Evolutionary conservation across 805 yeast species (phyloP).

Genomic region (Brettanomyces bruxellensis): DNA sequence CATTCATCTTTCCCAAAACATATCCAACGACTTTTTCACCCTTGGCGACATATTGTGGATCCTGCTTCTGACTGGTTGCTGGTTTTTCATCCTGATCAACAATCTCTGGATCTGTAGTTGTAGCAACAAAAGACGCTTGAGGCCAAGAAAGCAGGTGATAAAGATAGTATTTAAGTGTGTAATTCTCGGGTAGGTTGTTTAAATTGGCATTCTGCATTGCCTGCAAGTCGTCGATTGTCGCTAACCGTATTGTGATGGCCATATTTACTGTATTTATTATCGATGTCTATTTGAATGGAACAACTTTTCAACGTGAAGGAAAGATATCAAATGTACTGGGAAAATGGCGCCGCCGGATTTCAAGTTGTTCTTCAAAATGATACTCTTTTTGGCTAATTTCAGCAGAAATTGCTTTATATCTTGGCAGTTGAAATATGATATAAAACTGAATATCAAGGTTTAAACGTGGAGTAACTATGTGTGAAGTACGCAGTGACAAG

Average conservation of each 20-base stretch:
- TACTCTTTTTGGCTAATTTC: too few relatives aligned
- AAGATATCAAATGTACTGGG: too few relatives aligned
- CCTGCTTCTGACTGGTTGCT: constrained; percentile 13
- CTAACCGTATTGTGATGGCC: constrained; percentile 86
- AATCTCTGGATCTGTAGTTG: constrained; percentile 50
- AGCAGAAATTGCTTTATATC: too few relatives aligned
- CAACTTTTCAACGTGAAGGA: too few relatives aligned
- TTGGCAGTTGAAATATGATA: too few relatives aligned
- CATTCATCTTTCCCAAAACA: constrained; percentile 94
- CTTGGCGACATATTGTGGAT: constrained; percentile 44
- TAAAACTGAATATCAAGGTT: too few relatives aligned
- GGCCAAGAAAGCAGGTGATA: constrained; percentile 97
- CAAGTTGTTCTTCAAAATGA: too few relatives aligned
- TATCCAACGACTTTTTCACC: constrained; percentile 91
- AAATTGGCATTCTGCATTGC: constrained; percentile 95
- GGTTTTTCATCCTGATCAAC: constrained; percentile 15
- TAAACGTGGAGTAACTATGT: too few relatives aligned
- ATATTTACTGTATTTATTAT: constrained; percentile 22
- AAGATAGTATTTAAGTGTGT: constrained; percentile 83
- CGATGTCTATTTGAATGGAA: background rate
- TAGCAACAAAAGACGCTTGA: constrained; percentile 92
- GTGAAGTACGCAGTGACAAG: too few relatives aligned
- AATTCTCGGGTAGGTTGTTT: constrained; percentile 90
- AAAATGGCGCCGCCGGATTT: too few relatives aligned
- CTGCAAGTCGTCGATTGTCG: constrained; percentile 77